phyloP scores from a whole-genome alignment of 768 basidiomycete species.

The Lactifluus volemus region DNA sequence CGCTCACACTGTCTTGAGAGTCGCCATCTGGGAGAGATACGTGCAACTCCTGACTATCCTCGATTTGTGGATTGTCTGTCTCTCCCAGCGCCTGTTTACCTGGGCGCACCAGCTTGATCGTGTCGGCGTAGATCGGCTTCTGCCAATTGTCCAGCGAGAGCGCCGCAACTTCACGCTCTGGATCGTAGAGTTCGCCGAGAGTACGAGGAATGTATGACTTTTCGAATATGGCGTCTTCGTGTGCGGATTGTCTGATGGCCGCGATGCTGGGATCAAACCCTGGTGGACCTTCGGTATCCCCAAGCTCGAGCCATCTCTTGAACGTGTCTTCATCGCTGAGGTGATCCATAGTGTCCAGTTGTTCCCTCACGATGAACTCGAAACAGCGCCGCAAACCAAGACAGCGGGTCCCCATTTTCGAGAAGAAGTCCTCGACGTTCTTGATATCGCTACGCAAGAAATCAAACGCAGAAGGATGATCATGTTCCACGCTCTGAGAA shows the following conservation, averaged over 20 bases:
- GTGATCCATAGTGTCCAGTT: slow-evolving; percentile 23
- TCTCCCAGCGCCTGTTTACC: slow-evolving; percentile 6
- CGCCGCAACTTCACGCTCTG: slow-evolving; percentile 82
- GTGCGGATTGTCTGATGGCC: slow-evolving; percentile 28
- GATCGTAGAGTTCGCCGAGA: slow-evolving; percentile 88
- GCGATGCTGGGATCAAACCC: slow-evolving; percentile 18
- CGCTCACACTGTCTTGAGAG: slow-evolving; percentile 26
- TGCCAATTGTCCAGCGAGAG: slow-evolving; percentile 61
- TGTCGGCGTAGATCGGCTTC: slow-evolving; percentile 77
- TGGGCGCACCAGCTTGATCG: slow-evolving; percentile 65
- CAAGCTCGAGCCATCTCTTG: slow-evolving; percentile 41
- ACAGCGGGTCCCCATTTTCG: slow-evolving; percentile 59
- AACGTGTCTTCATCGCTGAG: slow-evolving; percentile 26
- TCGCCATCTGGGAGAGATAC: slow-evolving; percentile 15
- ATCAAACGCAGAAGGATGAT: slow-evolving; percentile 94
- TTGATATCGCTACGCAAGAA: slow-evolving; percentile 88
- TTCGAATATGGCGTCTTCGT: slow-evolving; percentile 87
- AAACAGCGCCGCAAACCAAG: slow-evolving; percentile 79
- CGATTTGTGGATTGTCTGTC: slow-evolving; percentile 18
- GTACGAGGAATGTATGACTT: slow-evolving; percentile 88
- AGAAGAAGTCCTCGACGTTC: slow-evolving; percentile 92
- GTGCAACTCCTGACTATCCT: slow-evolving; percentile 20
- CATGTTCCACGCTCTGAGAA: slow-evolving; percentile 97
- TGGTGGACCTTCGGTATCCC: slow-evolving; percentile 16
- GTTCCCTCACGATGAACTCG: slow-evolving; percentile 74